These are phyloP conservation scores for Amanita subjunquillea DNA, from an alignment of 768 basidiomycete species.

Conservation along the genomic window DNA sequence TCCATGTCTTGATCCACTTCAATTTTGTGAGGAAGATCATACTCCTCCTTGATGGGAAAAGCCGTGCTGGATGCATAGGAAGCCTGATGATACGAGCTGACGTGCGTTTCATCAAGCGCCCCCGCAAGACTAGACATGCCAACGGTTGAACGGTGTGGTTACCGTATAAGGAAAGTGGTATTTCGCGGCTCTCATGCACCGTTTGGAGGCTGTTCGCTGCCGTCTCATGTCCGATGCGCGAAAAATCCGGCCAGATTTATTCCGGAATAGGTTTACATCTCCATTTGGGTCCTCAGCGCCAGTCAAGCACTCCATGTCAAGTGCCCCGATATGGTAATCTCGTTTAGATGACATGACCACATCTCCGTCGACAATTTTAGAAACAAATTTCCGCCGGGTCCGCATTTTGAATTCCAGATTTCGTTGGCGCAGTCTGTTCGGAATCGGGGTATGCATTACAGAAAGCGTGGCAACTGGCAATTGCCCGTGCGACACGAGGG, in stretches of 20 bases:
- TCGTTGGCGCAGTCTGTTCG: background rate
- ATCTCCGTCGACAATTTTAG: conserved; percentile 1
- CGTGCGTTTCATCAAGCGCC: conserved; percentile 31
- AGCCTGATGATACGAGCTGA: conserved; percentile 4
- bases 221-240: background rate
- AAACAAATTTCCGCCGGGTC: background rate
- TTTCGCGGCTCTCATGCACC: background rate
- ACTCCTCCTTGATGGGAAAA: conserved; percentile 17
- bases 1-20: conserved; percentile 52
- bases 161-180: background rate
- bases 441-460: background rate
- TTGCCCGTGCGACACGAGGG: background rate
- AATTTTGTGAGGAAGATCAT: conserved; percentile 13
- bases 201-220: background rate
- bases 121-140: conserved; percentile 53
- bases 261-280: background rate
- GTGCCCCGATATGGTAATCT: background rate
- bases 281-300: background rate
- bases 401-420: background rate
- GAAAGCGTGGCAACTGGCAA: background rate
- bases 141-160: background rate
- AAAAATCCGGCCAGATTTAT: background rate
- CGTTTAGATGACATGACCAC: background rate
- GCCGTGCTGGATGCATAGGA: conserved; percentile 24
- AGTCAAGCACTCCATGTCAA: background rate